Conservation (phyloP, 768 basidiomycete genomes). For the Flagelloscypha sp. region DNA sequence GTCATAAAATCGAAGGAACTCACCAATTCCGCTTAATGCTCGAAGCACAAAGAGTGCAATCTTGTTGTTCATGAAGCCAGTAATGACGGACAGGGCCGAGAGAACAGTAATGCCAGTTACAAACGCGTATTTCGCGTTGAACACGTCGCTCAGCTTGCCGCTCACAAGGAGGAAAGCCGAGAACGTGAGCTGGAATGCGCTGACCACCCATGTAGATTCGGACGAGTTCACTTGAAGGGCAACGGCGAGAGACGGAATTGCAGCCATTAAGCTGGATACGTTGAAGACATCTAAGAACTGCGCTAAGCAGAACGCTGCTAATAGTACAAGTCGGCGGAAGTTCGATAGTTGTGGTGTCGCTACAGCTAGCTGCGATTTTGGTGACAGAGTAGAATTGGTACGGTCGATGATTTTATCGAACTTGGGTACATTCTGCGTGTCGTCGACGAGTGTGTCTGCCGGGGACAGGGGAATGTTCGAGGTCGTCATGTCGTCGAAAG, state of each 20-base stretch:
- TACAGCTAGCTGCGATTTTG: no score
- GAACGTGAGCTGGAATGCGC: conserved; percentile 34
- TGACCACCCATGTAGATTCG: conserved; percentile 30
- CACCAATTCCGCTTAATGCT: conserved; percentile 42
- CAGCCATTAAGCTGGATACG: conserved; percentile 31
- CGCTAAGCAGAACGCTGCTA: conserved; percentile 30
- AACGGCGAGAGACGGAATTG: conserved; percentile 25
- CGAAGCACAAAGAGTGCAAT: conserved; percentile 42
- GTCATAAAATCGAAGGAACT: no score
- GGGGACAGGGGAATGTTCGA: no score
- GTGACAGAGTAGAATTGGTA: no score
- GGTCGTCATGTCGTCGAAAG: no score
- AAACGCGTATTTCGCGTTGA: conserved; percentile 35
- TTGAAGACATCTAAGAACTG: conserved; percentile 38
- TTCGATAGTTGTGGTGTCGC: no score
- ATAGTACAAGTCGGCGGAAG: no score
- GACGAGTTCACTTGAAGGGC: conserved; percentile 15
- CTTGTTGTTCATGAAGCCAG: conserved; percentile 38
- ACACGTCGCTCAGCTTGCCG: conserved; percentile 30
- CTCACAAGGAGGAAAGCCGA: conserved; percentile 35
- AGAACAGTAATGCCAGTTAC: conserved; percentile 30
- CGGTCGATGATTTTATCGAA: no score
- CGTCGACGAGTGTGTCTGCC: no score
- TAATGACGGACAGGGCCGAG: conserved; percentile 34
- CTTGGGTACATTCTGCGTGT: no score